Base-by-base conservation (phyloP, 2,329 filamentous ascomycete genomes). In the Chaetomiaceae sp. region DNA sequence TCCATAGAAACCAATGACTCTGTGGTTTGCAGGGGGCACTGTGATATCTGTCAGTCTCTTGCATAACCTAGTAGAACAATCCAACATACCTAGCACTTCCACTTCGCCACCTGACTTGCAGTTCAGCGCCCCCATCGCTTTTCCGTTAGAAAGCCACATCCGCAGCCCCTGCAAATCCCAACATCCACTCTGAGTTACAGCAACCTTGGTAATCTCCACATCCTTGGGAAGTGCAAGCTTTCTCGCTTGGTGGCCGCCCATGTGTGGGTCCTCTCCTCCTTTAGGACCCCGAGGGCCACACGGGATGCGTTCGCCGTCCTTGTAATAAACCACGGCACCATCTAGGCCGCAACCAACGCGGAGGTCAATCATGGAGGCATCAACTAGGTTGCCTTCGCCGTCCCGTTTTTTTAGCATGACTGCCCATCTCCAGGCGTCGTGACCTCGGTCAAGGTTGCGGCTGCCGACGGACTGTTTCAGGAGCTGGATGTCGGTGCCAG, bases 1-100 rank as follows among this genome's bases (percentile, higher is more conserved):
- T 2, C 75, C 75, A 53, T 65, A 76, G 56, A 78, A 77, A 0
- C 75, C 75, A 8, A 78, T 65, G 40, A 78, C 71, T 11, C 65
- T 65, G 46, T 77, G 69, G 54, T 53, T 49, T 49, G 51, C 18
- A n/a, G 33, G 7, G 14, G 27, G 42, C 14, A 47, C 54, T 56
- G 42, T 6, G 6, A 23, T 20, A 18, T 16, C n/a, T 4, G 47
- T 49, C 59, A 59, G 34, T 56, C 5, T 27, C 7, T 10, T 38
- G 18, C 11, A 11, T 38, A n/a, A n/a, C n/a, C n/a, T n/a, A n/a
- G n/a, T n/a, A 6, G n/a, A 43, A 42, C 21, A 11, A 23, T n/a
- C 2, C 25, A 32, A 53, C 54, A 10, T 50, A 51, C 54, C 46
- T 4, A 57, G 27, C 29, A 16, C 38, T 5, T 45, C 43, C 5